Evolutionary conservation across 331 rosid genomes (phyloP), one percentile per base, ranked within the genome.

Genomic region (Spiraea crenata): DNA sequence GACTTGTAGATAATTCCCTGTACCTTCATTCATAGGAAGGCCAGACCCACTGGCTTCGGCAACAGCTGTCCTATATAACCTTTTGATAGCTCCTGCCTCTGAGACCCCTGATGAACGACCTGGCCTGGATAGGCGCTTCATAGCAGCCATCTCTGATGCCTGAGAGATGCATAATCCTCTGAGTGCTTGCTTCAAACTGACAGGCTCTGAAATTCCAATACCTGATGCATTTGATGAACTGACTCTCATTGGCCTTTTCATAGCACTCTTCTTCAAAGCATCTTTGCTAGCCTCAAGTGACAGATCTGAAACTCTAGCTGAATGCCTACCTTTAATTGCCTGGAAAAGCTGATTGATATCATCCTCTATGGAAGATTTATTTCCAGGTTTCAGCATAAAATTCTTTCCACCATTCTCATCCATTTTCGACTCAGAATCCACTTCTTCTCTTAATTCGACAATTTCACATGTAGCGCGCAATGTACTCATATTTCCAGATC

Each of bases 81-180:
- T 87, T 72, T 91, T 95, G 38, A 91, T 92, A 67, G 83, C 87
- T 65, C 96, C 97, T 17, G 95, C 96, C 76, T 95, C 99, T 4
- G 97, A 95, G 19, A 77, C 80, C 61, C 97, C 87, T 16, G 96
- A 83, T 1, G 96, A 83, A 79, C 84, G 79, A 72, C 81, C 68
- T 49, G 86, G 90, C 92, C 89, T 91, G 6, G 95, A 79, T 31
- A 82, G 52, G 69, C 95, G 85, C 85, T 95, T 95, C 85, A 85
- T 78, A 72, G 99, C 99, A 79, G 99, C 99, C 92, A 91, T 89
- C 78, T 95, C 97, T 39, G 99, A 92, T 70, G 99, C 99, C 88
- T 95, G 99, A 67, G 99, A 89, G 68, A 95, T 91, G 75, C 97
- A 91, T 62, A 95, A 75, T 46, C 99, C 99, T 84, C 99, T 85